Conservation (phyloP, 768 basidiomycete species). For the Amanita subjunquillea region DNA sequence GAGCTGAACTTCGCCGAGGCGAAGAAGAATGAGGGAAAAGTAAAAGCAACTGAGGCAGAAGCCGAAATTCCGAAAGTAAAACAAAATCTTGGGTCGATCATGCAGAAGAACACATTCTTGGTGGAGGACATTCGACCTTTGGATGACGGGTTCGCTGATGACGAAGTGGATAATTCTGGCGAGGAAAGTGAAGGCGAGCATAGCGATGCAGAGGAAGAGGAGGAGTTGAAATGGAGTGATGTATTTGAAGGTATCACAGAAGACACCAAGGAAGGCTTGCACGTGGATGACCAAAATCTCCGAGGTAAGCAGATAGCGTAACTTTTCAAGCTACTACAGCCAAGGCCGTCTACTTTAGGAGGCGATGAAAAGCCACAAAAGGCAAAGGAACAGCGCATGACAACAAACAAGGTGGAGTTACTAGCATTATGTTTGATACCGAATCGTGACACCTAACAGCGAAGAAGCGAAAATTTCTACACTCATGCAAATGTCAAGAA, state of each 20-base stretch:
- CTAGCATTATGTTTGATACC: background rate
- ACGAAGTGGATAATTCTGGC: conserved; percentile 27
- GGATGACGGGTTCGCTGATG: conserved; percentile 38
- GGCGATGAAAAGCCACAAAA: conserved; percentile 22
- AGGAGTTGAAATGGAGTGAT: conserved; percentile 76
- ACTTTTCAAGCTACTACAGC: background rate
- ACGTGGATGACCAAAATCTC: conserved; percentile 13
- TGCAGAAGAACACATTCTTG: conserved; percentile 82
- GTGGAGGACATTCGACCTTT: conserved; percentile 72
- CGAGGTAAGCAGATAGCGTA: conserved; percentile 10
- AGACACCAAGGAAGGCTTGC: conserved; percentile 16
- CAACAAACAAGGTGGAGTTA: conserved; percentile 71
- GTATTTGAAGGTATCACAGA: conserved; percentile 58
- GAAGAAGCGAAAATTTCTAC: conserved; percentile 87
- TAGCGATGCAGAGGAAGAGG: conserved; percentile 28
- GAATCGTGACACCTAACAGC: conserved; percentile 29
- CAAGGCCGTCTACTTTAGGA: conserved; percentile 12
- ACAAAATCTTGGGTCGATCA: conserved; percentile 80
- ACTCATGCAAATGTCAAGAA: conserved; percentile 79
- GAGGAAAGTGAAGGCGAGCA: conserved; percentile 27
- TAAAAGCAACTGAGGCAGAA: conserved; percentile 30
- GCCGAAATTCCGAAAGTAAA: conserved; percentile 52
- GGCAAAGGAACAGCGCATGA: conserved; percentile 74
- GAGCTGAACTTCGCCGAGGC: conserved; percentile 60
- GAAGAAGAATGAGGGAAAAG: conserved; percentile 45